Base-by-base conservation (phyloP, 805 yeast species). In the Ogataea corticis region DNA sequence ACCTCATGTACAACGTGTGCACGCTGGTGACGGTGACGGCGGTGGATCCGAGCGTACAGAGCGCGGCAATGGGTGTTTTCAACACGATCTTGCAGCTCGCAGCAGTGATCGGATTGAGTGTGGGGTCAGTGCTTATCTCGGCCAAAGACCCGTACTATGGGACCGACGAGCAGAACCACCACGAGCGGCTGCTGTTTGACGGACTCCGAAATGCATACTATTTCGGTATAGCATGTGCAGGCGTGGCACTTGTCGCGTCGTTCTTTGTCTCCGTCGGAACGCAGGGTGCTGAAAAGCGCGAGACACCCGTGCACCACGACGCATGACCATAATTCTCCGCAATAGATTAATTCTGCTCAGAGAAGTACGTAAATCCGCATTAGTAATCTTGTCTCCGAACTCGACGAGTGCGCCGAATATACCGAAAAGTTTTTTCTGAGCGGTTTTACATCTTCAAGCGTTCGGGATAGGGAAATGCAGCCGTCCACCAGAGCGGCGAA, bases 21-120 rank as follows among this genome's bases (percentile, higher is more conserved):
- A 72, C 65, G 39, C 45, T 70, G 61, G 67, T 69, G 27, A 60
- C 73, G 1, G 52, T 69, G 27, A 56, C 63, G 4, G 51, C 70
- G 0, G 76, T 72, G 6, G 49, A 64, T 4, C 40, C 50, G 18
- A 48, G 55, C 18, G 53, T 64, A 6, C 74, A 69, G 44, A 65
- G 71, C 15, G 52, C 71, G 3, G 76, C 75, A 1, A 66, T 70
- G 6, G 76, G 76, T 4, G 56, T 69, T 4, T 67, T 71, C 49
- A 72, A 67, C 48, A 71, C 75, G 1, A 47, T 66, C 32, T 41
- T 60, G 14, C 72, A 69, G 41, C 41, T 72, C 18, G 54, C 68
- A 4, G 60, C 62, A 1, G 65, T 72, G 4, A 45, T 72, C 1
- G 76, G 75, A 3, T 54, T 72, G 6, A 65, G 70, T 28, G 54